Percentiles rank a stretch among this genome's conserved stretches.
Conservation (phyloP, 148 eudicot genomes). For the Suaeda aralocaspica region DNA sequence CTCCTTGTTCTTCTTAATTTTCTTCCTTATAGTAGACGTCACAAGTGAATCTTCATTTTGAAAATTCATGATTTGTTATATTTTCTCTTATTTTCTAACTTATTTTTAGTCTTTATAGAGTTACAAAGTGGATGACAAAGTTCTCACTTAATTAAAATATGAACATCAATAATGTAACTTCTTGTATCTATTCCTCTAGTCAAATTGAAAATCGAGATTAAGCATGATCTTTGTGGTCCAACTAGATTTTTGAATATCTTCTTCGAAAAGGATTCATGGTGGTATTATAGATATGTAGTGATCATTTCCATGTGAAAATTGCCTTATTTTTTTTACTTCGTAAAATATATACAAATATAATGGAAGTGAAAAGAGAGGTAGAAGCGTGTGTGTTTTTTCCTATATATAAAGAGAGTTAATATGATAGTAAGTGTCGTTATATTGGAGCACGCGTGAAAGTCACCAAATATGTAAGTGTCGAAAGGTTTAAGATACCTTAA, state of each 20-base stretch:
- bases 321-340: too few species aligned
- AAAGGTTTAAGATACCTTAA: too few species aligned
- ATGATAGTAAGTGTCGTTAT: too few species aligned
- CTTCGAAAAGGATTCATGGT: constrained; percentile 5
- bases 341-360: too few species aligned
- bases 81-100: not conserved
- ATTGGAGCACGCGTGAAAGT: too few species aligned
- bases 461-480: too few species aligned
- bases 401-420: too few species aligned
- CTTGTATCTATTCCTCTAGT: not conserved
- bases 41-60: not conserved
- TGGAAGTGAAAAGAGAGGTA: too few species aligned
- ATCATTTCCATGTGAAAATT: not conserved
- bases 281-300: not conserved
- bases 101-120: not conserved
- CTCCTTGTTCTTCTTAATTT: not conserved
- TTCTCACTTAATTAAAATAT: not conserved
- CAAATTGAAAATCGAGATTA: constrained; percentile 7
- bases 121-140: not conserved
- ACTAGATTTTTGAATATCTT: not conserved
- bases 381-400: too few species aligned
- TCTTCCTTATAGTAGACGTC: not conserved
- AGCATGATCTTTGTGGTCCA: constrained; percentile 18
- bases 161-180: not conserved
- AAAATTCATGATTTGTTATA: not conserved